Conservation (phyloP, 2,329 filamentous ascomycete species). For the Arthrobotrys megalospora region DNA sequence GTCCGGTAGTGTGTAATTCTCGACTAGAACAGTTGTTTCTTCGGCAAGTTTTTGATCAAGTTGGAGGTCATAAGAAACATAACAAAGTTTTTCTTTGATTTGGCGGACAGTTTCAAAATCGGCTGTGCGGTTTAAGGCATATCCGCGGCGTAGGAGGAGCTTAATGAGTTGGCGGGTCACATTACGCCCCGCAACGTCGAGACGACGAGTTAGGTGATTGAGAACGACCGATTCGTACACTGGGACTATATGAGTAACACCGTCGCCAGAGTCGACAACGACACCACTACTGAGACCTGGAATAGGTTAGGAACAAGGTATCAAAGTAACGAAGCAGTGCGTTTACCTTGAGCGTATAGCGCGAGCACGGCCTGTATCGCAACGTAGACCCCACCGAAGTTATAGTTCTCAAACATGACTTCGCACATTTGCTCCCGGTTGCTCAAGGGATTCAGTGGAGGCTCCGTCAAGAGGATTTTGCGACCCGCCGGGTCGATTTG, state of each 20-base stretch:
- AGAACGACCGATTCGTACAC: slow-evolving; percentile 98
- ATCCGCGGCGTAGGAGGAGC: slow-evolving; percentile 90
- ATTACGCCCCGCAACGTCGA: slow-evolving; percentile 96
- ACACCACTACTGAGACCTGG: slow-evolving; percentile 86
- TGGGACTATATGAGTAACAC: slow-evolving; percentile 97
- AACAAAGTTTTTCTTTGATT: slow-evolving; percentile 99
- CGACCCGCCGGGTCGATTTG: slow-evolving; percentile 88
- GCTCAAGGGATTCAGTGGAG: slow-evolving; percentile 96
- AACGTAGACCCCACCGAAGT: slow-evolving; percentile 96
- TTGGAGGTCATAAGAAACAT: slow-evolving; percentile 97
- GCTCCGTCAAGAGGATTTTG: slow-evolving; percentile 97
- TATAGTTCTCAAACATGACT: slow-evolving; percentile 98
- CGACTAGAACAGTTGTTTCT: slow-evolving; percentile 96
- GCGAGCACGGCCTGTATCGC: slow-evolving; percentile 97
- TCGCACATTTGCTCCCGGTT: slow-evolving; percentile 99
- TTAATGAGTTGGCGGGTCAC: slow-evolving; percentile 99
- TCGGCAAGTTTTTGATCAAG: slow-evolving; percentile 96
- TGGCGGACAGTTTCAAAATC: slow-evolving; percentile 99
- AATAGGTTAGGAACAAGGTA: slow-evolving; percentile 10
- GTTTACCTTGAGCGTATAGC: slow-evolving; percentile 90
- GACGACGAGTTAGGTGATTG: slow-evolving; percentile 92
- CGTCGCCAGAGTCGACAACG: slow-evolving; percentile 98
- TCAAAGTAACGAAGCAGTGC: neutral
- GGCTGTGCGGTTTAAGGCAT: slow-evolving; percentile 96
- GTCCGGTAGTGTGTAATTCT: slow-evolving; percentile 97